Conservation (phyloP, 495 filamentous ascomycete genomes). For the Immersiella caudata region DNA sequence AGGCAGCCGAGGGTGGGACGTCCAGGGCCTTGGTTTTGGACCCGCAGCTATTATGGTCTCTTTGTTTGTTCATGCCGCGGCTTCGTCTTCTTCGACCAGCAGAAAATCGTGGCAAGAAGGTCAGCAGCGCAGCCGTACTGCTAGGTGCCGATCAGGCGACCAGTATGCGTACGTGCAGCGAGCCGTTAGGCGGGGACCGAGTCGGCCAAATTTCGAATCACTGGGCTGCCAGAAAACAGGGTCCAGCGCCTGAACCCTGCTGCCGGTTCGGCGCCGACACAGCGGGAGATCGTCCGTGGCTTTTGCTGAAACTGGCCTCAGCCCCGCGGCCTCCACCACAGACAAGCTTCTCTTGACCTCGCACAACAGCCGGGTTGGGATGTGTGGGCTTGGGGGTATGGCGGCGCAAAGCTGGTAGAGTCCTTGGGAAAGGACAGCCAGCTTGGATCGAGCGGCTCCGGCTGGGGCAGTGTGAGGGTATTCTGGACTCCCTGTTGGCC, state of each 20-base stretch:
- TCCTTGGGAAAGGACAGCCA: background rate
- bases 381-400: background rate
- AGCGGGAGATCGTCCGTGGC: background rate
- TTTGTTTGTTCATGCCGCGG: background rate
- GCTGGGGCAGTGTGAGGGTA: background rate
- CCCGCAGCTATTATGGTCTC: background rate
- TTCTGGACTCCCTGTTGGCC: background rate
- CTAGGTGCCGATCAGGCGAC: background rate
- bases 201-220: background rate
- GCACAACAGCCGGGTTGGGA: background rate
- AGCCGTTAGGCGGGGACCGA: background rate
- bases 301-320: background rate
- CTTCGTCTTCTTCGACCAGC: background rate
- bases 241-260: background rate
- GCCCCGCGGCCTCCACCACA: background rate
- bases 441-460: background rate
- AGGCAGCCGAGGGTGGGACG: background rate
- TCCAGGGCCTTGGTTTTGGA: background rate
- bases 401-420: background rate
- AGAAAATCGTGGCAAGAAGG: background rate
- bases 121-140: background rate
- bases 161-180: background rate
- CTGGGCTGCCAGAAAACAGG: background rate
- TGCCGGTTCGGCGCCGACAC: slow-evolving; percentile 12
- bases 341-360: background rate